These are phyloP conservation scores for Vanilla planifolia DNA, from an alignment of 106 monocot species.

Conservation along the genomic window DNA sequence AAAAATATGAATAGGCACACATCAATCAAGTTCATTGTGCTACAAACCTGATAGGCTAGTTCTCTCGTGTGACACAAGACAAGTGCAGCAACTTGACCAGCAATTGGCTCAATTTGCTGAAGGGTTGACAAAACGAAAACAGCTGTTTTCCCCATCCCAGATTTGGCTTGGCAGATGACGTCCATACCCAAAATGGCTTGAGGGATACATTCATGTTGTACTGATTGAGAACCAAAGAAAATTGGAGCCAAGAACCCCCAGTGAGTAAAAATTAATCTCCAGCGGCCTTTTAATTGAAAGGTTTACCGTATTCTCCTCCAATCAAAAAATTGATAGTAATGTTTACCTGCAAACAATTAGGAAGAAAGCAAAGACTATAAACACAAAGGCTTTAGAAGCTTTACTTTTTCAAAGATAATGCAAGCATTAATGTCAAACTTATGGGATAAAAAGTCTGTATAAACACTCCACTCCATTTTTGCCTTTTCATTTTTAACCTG, in stretches of 20 bases:
- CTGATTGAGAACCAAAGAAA: conserved; percentile 95
- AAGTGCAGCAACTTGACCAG: conserved; percentile 93
- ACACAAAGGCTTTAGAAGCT: too few species aligned
- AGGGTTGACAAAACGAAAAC: conserved; percentile 96
- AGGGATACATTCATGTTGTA: conserved; percentile 99
- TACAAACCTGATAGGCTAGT: conserved; percentile 84
- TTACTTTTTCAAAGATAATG: too few species aligned
- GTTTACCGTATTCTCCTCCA: conserved; percentile 74
- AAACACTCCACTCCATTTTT: too few species aligned
- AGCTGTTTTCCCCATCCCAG: conserved; percentile 99
- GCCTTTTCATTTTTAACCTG: too few species aligned
- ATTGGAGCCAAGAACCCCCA: conserved; percentile 76
- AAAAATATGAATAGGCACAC: not conserved
- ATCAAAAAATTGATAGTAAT: conserved; percentile 47
- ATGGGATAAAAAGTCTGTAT: too few species aligned
- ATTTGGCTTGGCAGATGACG: conserved; percentile 99
- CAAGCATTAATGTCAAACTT: too few species aligned
- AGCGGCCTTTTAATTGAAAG: conserved; percentile 68
- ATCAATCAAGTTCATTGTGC: not conserved
- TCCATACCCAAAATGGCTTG: conserved; percentile 99
- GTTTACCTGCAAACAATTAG: conserved; percentile 56
- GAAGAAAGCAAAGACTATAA: too few species aligned
- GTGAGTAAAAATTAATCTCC: conserved; percentile 79
- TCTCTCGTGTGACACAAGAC: conserved; percentile 96
- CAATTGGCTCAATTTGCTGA: conserved; percentile 93